A percentile compares a stretch with the other conserved stretches of the same genome.
Evolutionary conservation across 192 early-diverging fungal species (phyloP).

Genomic region (Coemansia sp.): DNA sequence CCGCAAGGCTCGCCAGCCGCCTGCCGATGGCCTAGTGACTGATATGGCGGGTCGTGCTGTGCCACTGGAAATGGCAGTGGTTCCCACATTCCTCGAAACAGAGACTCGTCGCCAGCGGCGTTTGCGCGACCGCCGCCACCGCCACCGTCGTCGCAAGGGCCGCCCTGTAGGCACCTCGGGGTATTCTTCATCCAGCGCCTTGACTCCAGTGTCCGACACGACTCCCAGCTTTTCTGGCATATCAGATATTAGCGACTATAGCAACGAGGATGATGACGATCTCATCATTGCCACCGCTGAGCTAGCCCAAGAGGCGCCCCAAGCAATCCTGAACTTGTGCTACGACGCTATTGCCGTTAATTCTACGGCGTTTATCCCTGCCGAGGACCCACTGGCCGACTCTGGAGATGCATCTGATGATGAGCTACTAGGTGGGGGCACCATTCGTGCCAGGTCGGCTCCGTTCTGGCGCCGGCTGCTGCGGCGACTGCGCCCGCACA

Average conservation of each 20-base stretch:
- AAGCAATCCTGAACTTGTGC: conserved; percentile 57
- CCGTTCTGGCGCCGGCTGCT: conserved; percentile 35
- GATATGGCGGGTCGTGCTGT: conserved; percentile 55
- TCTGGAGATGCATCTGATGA: conserved; percentile 26
- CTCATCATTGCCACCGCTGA: conserved; percentile 57
- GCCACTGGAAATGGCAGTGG: conserved; percentile 41
- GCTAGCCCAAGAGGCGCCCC: conserved; percentile 53
- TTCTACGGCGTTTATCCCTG: conserved; percentile 71
- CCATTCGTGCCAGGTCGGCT: conserved; percentile 12
- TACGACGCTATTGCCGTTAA: conserved; percentile 80
- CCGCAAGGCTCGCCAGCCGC: conserved; percentile 43
- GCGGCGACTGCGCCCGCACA: conserved; percentile 11
- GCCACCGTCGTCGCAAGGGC: conserved; percentile 48
- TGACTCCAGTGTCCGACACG: conserved; percentile 44
- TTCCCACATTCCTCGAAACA: conserved; percentile 47
- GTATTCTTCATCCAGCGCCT: conserved; percentile 52
- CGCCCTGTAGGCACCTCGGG: conserved; percentile 30
- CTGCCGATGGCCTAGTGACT: conserved; percentile 47
- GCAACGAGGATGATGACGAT: conserved; percentile 53
- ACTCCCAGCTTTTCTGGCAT: conserved; percentile 49
- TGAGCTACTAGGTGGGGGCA: conserved; percentile 19
- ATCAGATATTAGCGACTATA: conserved; percentile 51
- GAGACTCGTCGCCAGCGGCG: conserved; percentile 46
- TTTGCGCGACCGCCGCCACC: conserved; percentile 41
- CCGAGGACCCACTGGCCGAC: conserved; percentile 15